Evolutionary conservation across 352 stramenopile genomes (phyloP).

Genomic region (Pythium volutum): DNA sequence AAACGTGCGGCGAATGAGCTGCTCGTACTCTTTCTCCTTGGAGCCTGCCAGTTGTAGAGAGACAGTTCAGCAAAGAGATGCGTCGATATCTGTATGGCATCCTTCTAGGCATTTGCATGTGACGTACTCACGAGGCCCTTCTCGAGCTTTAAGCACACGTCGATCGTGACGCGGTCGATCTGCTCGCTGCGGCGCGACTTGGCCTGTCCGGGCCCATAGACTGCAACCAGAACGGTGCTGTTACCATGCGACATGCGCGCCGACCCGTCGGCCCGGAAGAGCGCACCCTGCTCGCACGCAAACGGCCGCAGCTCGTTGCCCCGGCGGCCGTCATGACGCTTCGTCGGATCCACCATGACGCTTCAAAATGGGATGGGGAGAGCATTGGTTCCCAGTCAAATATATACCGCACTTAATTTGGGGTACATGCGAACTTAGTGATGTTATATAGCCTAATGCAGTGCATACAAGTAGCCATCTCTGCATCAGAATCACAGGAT

Average conservation of each 20-base stretch:
- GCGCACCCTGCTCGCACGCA: conserved; percentile 66
- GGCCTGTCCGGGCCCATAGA: conserved; percentile 74
- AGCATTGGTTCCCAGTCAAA: conserved; percentile 23
- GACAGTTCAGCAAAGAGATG: too few relatives aligned
- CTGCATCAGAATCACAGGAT: too few relatives aligned
- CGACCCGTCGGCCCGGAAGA: conserved; percentile 78
- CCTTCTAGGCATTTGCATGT: not conserved
- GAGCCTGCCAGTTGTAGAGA: conserved; percentile 49
- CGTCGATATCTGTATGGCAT: too few relatives aligned
- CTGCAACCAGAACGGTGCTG: conserved; percentile 66
- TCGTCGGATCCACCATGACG: conserved; percentile 25
- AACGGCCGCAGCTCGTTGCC: conserved; percentile 79
- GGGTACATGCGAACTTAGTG: not conserved
- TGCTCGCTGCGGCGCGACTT: conserved; percentile 72
- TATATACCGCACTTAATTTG: conserved; percentile 19
- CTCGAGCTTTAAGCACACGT: conserved; percentile 81
- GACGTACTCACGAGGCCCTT: conserved; percentile 68
- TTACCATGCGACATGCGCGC: conserved; percentile 75
- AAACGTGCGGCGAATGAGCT: conserved; percentile 79
- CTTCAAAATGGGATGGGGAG: not conserved
- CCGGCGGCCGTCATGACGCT: conserved; percentile 52
- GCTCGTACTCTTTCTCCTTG: conserved; percentile 85
- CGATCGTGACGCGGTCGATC: conserved; percentile 53
- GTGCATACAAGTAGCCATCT: conserved; percentile 17
- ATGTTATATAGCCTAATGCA: too few relatives aligned